These are phyloP conservation scores for Avena insularis DNA, from an alignment of 176 grass and related monocot species.

Conservation along the genomic window DNA sequence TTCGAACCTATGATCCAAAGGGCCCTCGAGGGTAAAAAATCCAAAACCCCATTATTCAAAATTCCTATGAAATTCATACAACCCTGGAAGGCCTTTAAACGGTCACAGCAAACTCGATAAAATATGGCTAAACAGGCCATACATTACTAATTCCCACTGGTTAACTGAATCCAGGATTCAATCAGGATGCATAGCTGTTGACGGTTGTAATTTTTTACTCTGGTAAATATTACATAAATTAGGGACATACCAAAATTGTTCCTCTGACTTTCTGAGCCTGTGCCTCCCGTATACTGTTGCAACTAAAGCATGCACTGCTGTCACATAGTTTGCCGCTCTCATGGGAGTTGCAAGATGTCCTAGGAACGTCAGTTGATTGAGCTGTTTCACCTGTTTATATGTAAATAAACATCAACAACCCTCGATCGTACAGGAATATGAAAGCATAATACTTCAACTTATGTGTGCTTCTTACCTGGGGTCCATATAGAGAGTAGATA, in stretches of 20 bases:
- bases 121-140: conserved; percentile 15
- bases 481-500: conserved; percentile 89
- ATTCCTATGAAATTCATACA: not conserved
- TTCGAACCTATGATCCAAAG: not conserved
- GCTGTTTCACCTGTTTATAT: conserved; percentile 76
- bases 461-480: conserved; percentile 56
- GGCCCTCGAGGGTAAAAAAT: not conserved
- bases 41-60: not conserved
- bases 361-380: conserved; percentile 78
- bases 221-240: conserved; percentile 20
- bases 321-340: conserved; percentile 65
- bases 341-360: conserved; percentile 59
- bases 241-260: conserved; percentile 64
- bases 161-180: not conserved
- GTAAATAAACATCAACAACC: conserved; percentile 5
- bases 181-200: not conserved
- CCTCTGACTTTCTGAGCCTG: conserved; percentile 69
- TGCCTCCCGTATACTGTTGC: conserved; percentile 68
- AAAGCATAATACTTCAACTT: not conserved
- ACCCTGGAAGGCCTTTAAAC: not conserved
- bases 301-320: conserved; percentile 60
- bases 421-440: not conserved
- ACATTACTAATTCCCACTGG: not conserved
- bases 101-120: not conserved
- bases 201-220: not conserved